A percentile compares a stretch with the other conserved stretches of the same genome.
Conservation (phyloP, 2,329 filamentous ascomycete genomes). For the Graphiopsis chlorocephala region DNA sequence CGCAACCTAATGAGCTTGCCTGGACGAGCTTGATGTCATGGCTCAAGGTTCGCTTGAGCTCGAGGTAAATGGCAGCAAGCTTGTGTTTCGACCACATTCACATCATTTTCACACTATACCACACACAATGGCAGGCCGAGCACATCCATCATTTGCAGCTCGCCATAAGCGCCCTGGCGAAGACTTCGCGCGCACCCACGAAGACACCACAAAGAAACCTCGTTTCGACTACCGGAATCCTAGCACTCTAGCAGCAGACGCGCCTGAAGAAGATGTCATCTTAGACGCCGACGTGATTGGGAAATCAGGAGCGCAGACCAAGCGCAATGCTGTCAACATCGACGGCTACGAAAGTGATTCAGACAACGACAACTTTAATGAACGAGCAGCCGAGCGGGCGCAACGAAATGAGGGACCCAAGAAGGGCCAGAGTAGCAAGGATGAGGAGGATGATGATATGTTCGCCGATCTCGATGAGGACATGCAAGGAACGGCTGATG, state of each 20-base stretch:
- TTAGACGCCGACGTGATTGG: slow-evolving; percentile 93
- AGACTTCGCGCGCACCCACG: slow-evolving; percentile 72
- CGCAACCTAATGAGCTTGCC: neutral
- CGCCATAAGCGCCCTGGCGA: slow-evolving; percentile 82
- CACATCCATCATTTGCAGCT: slow-evolving; percentile 26
- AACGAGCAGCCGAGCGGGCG: slow-evolving; percentile 54
- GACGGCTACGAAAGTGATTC: slow-evolving; percentile 94
- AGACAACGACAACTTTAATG: slow-evolving; percentile 86
- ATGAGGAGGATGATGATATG: slow-evolving; percentile 74
- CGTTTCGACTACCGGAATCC: slow-evolving; percentile 95
- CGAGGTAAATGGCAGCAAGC: neutral
- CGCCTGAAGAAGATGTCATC: slow-evolving; percentile 68
- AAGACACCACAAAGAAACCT: slow-evolving; percentile 71
- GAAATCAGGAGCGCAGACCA: slow-evolving; percentile 66
- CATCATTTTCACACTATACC: neutral
- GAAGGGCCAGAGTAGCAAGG: slow-evolving; percentile 48
- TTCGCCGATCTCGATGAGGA: slow-evolving; percentile 70
- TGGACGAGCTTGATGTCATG: slow-evolving; percentile 7
- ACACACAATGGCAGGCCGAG: slow-evolving; percentile 10
- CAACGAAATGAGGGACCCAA: slow-evolving; percentile 31
- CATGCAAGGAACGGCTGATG: slow-evolving; percentile 36
- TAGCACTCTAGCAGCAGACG: slow-evolving; percentile 82
- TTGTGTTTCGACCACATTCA: neutral
- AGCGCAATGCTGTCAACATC: slow-evolving; percentile 91
- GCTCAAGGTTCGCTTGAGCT: neutral